Evolutionary conservation across 176 grass and related monocot species (phyloP), one percentile per base, ranked within the genome.

Genomic region (Ampelocalamus luodianensis): DNA sequence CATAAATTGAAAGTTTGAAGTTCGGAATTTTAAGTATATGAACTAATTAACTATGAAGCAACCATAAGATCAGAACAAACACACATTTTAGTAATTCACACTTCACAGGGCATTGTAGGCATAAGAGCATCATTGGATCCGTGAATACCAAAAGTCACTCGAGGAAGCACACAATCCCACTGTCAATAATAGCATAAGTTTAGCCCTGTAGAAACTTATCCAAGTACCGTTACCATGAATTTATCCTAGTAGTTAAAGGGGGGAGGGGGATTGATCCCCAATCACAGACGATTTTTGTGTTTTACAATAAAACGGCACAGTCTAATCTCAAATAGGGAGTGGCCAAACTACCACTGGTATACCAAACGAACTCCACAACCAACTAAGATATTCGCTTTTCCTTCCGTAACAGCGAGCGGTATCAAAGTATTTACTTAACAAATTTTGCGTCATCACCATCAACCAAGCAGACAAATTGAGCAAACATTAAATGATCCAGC

Each of bases 291-390:
- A 59, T 56, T 80, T 32, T 22, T 23, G 34, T 44, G 13, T 34
- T 61, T 44, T 20, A 39, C 22, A 50, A 82, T 55, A 12, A 78
- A 27, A 72, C 65, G 4, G 22, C 64, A 38, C 20, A 11, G 64
- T 50, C 18, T 55, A 50, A 16, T 71, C 80, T 69, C 71, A 18
- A 17, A 56, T 34, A 73, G 15, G 62, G 43, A 79, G 38, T 40
- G 72, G 36, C 55, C 24, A 85, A 77, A 85, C 68, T 74, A 22
- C 45, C 16, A 64, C 67, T 56, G 53, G 71, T 64, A 71, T 65
- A 71, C 80, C 26, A 81, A 86, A 84, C 23, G 18, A 81, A 22
- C 42, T 77, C 12, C 22, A 23, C 9, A 8, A 26, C 29, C 43
- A 73, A 79, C 24, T 11, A 80, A 26, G 27, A 37, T 17, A 45